Conservation (phyloP, 768 basidiomycete genomes). For the Solioccasus polychromus region DNA sequence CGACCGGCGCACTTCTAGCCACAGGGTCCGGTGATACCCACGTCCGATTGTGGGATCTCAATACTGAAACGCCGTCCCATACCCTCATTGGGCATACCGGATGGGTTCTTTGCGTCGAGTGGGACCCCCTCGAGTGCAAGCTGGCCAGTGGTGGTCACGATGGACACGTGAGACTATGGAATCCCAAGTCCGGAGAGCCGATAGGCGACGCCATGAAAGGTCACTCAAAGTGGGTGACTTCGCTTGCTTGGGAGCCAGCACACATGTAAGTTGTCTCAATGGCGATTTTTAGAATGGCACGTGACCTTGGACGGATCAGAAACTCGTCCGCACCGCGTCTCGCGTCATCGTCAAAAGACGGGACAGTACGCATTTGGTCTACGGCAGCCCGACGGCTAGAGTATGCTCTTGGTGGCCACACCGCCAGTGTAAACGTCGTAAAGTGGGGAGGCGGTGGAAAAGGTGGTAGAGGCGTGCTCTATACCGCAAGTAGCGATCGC, state of each 20-base stretch:
- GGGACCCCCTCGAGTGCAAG: conserved; percentile 90
- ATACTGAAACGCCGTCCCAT: conserved; percentile 89
- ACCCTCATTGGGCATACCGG: conserved; percentile 86
- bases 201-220: conserved; percentile 88
- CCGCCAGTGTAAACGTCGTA: conserved; percentile 91
- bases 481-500: conserved; percentile 93
- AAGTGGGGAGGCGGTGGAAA: conserved; percentile 91
- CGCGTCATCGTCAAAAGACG: conserved; percentile 95
- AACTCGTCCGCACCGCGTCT: conserved; percentile 78
- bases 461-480: conserved; percentile 66
- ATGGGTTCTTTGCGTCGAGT: conserved; percentile 97
- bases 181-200: conserved; percentile 86
- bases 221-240: conserved; percentile 95
- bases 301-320: conserved; percentile 37
- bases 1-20: conserved; percentile 85
- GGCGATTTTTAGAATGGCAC: background rate
- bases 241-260: conserved; percentile 93
- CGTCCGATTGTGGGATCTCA: conserved; percentile 90
- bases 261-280: conserved; percentile 61
- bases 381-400: conserved; percentile 66
- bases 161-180: conserved; percentile 91
- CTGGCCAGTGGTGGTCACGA: conserved; percentile 95
- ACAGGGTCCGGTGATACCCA: conserved; percentile 96
- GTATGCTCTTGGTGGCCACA: conserved; percentile 89
- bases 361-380: conserved; percentile 94